phyloP scores from a whole-genome alignment of 2,329 filamentous ascomycete species.

The Beauveria sp. region DNA sequence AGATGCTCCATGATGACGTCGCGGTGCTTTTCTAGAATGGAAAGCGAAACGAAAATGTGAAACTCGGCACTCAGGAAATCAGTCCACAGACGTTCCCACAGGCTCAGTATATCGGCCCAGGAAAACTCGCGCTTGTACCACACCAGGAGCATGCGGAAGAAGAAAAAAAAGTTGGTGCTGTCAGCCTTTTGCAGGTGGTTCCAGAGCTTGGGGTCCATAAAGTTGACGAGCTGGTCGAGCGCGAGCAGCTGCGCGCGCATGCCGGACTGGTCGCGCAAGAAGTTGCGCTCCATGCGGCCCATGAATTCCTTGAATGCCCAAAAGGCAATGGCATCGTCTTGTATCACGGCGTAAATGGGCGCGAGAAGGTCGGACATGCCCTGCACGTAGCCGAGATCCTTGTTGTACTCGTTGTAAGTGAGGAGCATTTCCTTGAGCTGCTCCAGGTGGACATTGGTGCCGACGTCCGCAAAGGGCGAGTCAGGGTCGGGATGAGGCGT shows the following conservation, averaged over 20 bases:
- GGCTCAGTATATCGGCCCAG: constrained; percentile 75
- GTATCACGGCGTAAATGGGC: constrained; percentile 92
- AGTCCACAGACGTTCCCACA: constrained; percentile 95
- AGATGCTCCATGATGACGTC: constrained; percentile 94
- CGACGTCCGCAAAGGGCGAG: constrained; percentile 84
- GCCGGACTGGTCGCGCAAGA: constrained; percentile 87
- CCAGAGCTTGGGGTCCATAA: constrained; percentile 94
- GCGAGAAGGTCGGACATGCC: constrained; percentile 97
- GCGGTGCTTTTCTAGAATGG: constrained; percentile 92
- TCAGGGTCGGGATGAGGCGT: constrained; percentile 94
- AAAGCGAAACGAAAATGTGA: constrained; percentile 87
- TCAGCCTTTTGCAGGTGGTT: constrained; percentile 82
- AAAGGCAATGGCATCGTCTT: constrained; percentile 94
- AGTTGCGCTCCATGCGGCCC: constrained; percentile 97
- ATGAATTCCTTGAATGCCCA: constrained; percentile 97
- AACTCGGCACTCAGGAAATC: constrained; percentile 85
- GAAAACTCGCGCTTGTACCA: constrained; percentile 98
- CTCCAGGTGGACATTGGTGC: constrained; percentile 91
- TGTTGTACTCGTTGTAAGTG: constrained; percentile 98
- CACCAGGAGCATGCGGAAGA: constrained; percentile 97
- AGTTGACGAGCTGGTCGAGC: constrained; percentile 88
- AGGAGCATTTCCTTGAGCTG: constrained; percentile 99
- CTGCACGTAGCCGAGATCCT: constrained; percentile 91
- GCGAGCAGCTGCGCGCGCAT: constrained; percentile 90
- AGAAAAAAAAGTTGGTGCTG: constrained; percentile 99